Percentiles rank a stretch among this genome's conserved stretches.
These are phyloP conservation scores for Fusarium pininemorale DNA, from an alignment of 2,329 filamentous ascomycete genomes.

Conservation along the genomic window DNA sequence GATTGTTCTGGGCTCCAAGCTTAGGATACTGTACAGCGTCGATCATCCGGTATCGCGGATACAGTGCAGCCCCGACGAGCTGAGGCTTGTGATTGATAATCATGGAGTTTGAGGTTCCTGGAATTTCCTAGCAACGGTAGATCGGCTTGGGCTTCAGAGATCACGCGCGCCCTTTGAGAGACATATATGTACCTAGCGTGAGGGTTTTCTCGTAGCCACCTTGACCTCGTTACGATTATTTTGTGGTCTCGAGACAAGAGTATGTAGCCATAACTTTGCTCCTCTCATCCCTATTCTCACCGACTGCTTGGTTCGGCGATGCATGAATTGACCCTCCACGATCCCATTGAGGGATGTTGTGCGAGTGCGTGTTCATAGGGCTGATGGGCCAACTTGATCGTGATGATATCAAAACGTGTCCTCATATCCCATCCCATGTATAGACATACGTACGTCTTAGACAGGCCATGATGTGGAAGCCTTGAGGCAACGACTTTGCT, in stretches of 20 bases:
- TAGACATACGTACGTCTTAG: slow-evolving; percentile 2
- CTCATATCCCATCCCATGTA: not conserved
- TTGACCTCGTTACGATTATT: not conserved
- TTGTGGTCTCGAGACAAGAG: not conserved
- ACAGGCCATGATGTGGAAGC: slow-evolving; percentile 20
- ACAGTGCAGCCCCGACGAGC: slow-evolving; percentile 1
- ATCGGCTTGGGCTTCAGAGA: not conserved
- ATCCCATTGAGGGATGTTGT: not conserved
- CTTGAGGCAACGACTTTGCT: slow-evolving; percentile 25
- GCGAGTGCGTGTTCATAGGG: slow-evolving; percentile 6
- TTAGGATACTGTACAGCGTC: slow-evolving; percentile 1
- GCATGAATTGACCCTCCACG: slow-evolving; percentile 1
- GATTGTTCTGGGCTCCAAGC: slow-evolving; percentile 6
- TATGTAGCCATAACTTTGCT: not conserved
- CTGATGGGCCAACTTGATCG: slow-evolving; percentile 9
- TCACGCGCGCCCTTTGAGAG: slow-evolving; percentile 31
- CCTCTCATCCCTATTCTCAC: not conserved
- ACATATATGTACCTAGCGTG: slow-evolving; percentile 27
- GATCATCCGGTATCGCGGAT: slow-evolving; percentile 20
- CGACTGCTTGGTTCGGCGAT: slow-evolving; percentile 4
- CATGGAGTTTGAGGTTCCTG: slow-evolving; percentile 18
- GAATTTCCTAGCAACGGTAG: slow-evolving; percentile 11
- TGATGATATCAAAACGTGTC: slow-evolving; percentile 9
- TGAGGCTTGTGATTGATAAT: slow-evolving; percentile 18
- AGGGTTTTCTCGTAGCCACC: slow-evolving; percentile 11